Evolutionary conservation across 139 green algal genomes (phyloP).

Genomic region (Picochlorum sp.): DNA sequence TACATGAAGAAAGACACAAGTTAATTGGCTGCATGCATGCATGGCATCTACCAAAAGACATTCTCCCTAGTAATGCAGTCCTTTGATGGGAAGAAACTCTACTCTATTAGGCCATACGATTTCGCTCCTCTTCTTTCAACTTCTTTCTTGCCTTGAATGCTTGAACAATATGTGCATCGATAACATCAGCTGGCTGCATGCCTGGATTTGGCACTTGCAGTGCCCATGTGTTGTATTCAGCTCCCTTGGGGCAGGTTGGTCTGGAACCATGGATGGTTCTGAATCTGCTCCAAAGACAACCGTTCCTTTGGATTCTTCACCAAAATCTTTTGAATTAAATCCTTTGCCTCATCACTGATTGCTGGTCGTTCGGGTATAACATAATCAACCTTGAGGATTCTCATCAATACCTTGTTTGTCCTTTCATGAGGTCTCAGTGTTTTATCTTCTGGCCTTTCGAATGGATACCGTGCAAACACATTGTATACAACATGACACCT

Average conservation of each 20-base stretch:
- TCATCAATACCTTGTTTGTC: conserved; percentile 36
- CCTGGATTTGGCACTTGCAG: conserved; percentile 7
- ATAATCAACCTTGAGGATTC: conserved; percentile 50
- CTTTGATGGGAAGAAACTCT: too few species aligned
- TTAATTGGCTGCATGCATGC: neutral
- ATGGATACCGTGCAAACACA: conserved; percentile 65
- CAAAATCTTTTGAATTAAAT: conserved; percentile 34
- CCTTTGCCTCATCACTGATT: conserved; percentile 30
- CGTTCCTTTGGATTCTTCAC: conserved; percentile 29
- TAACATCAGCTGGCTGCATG: neutral
- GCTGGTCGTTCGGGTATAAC: conserved; percentile 23
- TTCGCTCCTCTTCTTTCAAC: neutral
- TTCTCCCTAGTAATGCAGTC: too few species aligned
- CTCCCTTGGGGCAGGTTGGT: conserved; percentile 24
- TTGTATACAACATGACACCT: conserved; percentile 78
- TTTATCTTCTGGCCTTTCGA: conserved; percentile 43
- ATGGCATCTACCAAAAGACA: neutral
- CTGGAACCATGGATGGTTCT: conserved; percentile 44
- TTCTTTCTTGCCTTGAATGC: conserved; percentile 2
- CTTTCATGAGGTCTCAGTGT: conserved; percentile 12
- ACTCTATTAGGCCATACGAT: neutral
- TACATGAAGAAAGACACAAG: neutral
- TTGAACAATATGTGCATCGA: conserved; percentile 2
- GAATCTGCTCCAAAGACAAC: conserved; percentile 35
- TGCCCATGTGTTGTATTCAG: conserved; percentile 34